These are phyloP conservation scores for Syzygium grande DNA, from an alignment of 345 rosid species.

Conservation along the genomic window DNA sequence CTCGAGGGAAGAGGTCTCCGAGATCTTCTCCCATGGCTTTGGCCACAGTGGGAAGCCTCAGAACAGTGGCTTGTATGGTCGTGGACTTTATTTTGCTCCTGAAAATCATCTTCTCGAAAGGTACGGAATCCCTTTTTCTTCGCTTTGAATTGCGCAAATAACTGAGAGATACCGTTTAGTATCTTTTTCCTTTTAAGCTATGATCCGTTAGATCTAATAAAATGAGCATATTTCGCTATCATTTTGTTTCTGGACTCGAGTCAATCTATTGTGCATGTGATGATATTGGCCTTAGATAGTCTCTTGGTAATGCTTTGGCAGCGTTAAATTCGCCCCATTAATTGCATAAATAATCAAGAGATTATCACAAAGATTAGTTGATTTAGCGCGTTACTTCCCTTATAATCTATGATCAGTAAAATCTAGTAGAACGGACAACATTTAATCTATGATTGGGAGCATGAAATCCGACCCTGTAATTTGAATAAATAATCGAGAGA, in stretches of 20 bases:
- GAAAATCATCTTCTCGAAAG: slow-evolving; percentile 56
- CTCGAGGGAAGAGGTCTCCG: slow-evolving; percentile 21
- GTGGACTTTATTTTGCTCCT: slow-evolving; percentile 61
- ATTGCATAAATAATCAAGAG: slow-evolving; percentile 40
- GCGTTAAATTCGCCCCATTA: slow-evolving; percentile 22
- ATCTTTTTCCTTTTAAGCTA: not conserved
- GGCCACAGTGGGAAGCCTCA: slow-evolving; percentile 10
- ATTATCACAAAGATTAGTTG: not conserved
- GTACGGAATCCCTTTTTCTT: slow-evolving; percentile 13
- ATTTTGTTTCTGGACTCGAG: not conserved
- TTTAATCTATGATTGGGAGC: not conserved
- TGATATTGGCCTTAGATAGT: not conserved
- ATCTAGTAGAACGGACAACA: not conserved
- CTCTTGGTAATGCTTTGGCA: not conserved
- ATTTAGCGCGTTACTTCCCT: too few relatives aligned
- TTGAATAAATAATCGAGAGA: not conserved
- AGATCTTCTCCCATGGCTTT: slow-evolving; percentile 52
- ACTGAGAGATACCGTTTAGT: not conserved
- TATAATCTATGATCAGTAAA: not conserved
- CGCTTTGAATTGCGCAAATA: not conserved
- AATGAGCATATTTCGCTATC: not conserved
- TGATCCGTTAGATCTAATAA: not conserved
- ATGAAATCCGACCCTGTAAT: not conserved
- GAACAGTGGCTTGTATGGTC: slow-evolving; percentile 39
- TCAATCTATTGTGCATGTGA: not conserved